phyloP scores from a whole-genome alignment of 352 stramenopile genomes.

The Pythium apleroticum region DNA sequence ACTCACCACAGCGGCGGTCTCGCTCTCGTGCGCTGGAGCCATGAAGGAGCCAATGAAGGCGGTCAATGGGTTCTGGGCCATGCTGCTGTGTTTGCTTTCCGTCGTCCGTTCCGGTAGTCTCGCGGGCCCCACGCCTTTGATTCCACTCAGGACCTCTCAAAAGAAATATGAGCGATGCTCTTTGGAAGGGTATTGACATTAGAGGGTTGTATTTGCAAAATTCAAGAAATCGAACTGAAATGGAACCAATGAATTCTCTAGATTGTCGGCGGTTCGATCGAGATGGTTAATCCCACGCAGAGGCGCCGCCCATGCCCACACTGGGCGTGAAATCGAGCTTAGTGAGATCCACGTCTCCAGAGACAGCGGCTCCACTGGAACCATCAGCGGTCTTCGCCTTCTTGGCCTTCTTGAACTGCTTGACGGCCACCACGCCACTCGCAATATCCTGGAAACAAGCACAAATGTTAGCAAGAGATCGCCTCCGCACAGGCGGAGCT shows the following conservation, averaged over 20 bases:
- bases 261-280: neutral
- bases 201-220: neutral
- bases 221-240: constrained; percentile 7
- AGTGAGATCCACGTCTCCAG: constrained; percentile 46
- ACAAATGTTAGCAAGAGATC: constrained; percentile 1
- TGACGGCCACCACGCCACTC: constrained; percentile 73
- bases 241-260: constrained; percentile 11
- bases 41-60: constrained; percentile 76
- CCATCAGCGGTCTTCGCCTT: constrained; percentile 32
- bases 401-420: constrained; percentile 76
- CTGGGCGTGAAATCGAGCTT: constrained; percentile 62
- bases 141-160: constrained; percentile 16
- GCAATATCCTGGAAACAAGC: constrained; percentile 42
- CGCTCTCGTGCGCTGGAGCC: constrained; percentile 44
- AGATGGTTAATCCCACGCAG: constrained; percentile 64
- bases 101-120: constrained; percentile 24
- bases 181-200: constrained; percentile 1
- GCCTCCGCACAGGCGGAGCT: neutral
- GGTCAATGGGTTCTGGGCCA: constrained; percentile 67
- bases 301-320: constrained; percentile 68
- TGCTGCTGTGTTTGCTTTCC: constrained; percentile 25
- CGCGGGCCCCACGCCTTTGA: constrained; percentile 17
- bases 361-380: constrained; percentile 10
- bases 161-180: neutral
- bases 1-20: constrained; percentile 49